Percentiles rank a stretch among this genome's conserved stretches.
These are phyloP conservation scores for Gomphus bonarii DNA, from an alignment of 1,284 basidiomycete species.

Conservation along the genomic window DNA sequence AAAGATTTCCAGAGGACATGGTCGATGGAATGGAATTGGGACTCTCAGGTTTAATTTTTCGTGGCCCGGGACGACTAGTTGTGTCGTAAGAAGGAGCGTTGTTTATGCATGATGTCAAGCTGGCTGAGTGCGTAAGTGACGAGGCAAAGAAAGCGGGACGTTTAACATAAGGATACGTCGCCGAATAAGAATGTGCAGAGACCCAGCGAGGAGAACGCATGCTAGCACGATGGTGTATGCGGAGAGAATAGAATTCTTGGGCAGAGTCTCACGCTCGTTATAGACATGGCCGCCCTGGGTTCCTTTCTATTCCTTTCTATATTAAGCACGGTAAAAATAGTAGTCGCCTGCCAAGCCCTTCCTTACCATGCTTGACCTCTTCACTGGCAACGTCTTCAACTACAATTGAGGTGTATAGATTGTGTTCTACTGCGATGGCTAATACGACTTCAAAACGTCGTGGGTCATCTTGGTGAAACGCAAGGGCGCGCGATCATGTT, in stretches of 20 bases:
- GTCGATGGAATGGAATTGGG: background rate
- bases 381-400: background rate
- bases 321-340: slow-evolving; percentile 2
- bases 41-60: background rate
- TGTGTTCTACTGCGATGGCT: background rate
- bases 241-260: background rate
- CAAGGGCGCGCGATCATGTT: background rate
- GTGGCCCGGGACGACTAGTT: background rate
- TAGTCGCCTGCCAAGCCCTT: slow-evolving; percentile 8
- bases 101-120: background rate
- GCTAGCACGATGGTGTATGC: too few species aligned
- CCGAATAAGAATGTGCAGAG: background rate
- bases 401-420: background rate
- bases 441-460: too few species aligned
- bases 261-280: background rate
- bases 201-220: too few species aligned
- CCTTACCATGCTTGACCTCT: background rate
- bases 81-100: background rate
- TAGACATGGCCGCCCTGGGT: too few species aligned
- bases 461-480: too few species aligned
- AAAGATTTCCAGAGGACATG: background rate
- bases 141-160: background rate
- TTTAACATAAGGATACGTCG: background rate
- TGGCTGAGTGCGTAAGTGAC: background rate
- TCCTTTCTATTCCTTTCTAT: background rate